phyloP scores from a whole-genome alignment of 257 asterid species.

The Solanum appendiculatum region DNA sequence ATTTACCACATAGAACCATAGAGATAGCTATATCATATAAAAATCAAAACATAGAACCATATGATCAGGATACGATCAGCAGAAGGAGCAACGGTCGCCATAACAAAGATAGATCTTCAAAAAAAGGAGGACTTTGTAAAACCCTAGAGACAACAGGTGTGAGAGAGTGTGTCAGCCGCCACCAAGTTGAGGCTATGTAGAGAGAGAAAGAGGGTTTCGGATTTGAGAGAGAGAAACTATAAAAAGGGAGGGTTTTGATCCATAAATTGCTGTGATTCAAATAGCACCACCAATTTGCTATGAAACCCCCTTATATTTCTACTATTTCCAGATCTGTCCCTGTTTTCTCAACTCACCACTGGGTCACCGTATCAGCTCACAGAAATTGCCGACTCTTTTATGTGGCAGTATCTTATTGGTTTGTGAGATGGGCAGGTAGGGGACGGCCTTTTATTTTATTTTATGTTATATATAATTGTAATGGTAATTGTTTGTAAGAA shows the following conservation, averaged over 20 bases:
- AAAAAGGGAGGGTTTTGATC: slow-evolving; percentile 19
- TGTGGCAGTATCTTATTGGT: slow-evolving; percentile 4
- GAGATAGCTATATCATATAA: not conserved
- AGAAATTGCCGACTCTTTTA: not conserved
- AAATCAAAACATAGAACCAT: not conserved
- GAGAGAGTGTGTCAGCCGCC: slow-evolving; percentile 39
- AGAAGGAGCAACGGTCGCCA: slow-evolving; percentile 48
- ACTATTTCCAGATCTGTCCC: slow-evolving; percentile 11
- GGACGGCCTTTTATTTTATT: too few relatives aligned
- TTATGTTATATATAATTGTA: too few relatives aligned
- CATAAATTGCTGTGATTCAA: slow-evolving; percentile 22
- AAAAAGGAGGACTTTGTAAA: not conserved
- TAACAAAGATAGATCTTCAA: slow-evolving; percentile 11
- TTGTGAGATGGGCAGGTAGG: too few relatives aligned
- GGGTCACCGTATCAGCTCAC: not conserved
- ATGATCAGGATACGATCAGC: slow-evolving; percentile 47
- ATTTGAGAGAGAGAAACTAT: slow-evolving; percentile 20
- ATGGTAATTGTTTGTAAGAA: too few relatives aligned
- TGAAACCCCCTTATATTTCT: slow-evolving; percentile 1
- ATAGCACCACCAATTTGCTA: slow-evolving; percentile 7
- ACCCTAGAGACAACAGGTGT: slow-evolving; percentile 1
- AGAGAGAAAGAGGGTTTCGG: slow-evolving; percentile 20
- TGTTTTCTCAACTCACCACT: slow-evolving; percentile 9
- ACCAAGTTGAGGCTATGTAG: not conserved
- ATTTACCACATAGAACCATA: not conserved